Evolutionary conservation across 1,139 yeast species (phyloP).

Genomic region (Magnusiomyces ingens): DNA sequence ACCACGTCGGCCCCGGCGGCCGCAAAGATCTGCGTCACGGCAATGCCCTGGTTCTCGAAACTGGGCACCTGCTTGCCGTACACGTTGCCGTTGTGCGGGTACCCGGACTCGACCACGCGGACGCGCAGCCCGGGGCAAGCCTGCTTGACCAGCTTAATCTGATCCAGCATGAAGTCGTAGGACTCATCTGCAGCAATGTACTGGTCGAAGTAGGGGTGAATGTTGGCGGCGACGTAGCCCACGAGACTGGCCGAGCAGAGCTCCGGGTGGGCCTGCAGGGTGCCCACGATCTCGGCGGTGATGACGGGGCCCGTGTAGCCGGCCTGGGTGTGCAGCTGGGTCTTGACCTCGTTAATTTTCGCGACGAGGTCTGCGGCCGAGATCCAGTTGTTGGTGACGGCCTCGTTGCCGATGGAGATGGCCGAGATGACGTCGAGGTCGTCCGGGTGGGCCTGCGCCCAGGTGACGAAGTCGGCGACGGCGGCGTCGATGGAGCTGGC

Average conservation of each 20-base stretch:
- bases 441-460: conserved; percentile 35
- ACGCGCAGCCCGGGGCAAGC: conserved; percentile 38
- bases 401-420: conserved; percentile 85
- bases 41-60: conserved; percentile 59
- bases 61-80: conserved; percentile 74
- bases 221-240: conserved; percentile 77
- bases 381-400: conserved; percentile 55
- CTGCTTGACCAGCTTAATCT: conserved; percentile 46
- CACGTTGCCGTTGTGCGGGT: conserved; percentile 65
- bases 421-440: conserved; percentile 66
- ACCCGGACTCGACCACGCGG: conserved; percentile 75
- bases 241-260: conserved; percentile 57
- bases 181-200: conserved; percentile 55
- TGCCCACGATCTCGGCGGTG: conserved; percentile 84
- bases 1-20: conserved; percentile 49
- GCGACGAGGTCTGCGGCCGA: conserved; percentile 51
- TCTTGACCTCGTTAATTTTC: conserved; percentile 59
- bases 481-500: conserved; percentile 59
- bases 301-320: conserved; percentile 76
- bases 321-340: conserved; percentile 44
- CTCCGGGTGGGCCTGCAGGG: conserved; percentile 53
- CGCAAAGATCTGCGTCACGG: conserved; percentile 54
- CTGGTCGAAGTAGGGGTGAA: conserved; percentile 77
- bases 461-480: conserved; percentile 47
- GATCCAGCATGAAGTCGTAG: conserved; percentile 64